Evolutionary conservation across 768 basidiomycete species (phyloP), one percentile per base, ranked within the genome.

Genomic region (Goffeauzyma gilvescens): DNA sequence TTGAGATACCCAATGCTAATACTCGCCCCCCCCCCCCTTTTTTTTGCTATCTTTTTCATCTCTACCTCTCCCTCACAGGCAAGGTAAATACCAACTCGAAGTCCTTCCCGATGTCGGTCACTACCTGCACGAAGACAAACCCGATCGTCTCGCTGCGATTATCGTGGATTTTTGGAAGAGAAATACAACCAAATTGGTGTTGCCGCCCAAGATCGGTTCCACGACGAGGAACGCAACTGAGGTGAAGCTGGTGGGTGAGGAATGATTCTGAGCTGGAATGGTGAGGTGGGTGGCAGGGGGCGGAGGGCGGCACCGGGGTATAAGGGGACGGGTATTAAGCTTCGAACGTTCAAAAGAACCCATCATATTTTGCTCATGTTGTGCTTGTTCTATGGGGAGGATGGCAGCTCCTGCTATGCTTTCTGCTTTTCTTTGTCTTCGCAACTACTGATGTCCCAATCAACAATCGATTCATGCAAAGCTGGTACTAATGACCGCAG

Each of bases 41-140:
- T 21, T 18, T 23, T 21, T 21, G 5, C 30, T 45, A 4, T 15
- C 34, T 22, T 15, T 27, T 22, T 17, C 1, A 14, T 38, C 7
- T 21, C n/a, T 12, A n/a, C n/a, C 36, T 26, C 2, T 2, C 22
- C 24, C 6, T 32, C 21, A 10, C 37, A 63, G 62, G 62, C 62
- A 59, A 60, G 73, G 75, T 24, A 95, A 93, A 61, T 98, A 95
- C 64, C 90, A 95, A 65, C 71, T 95, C 60, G 78, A 73, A 18
- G 85, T 98, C 27, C 72, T 90, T 46, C 73, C 75, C 7, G 75
- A 77, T 25, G 83, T 84, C 1, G 90, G 93, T 0, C 93, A 98
- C 57, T 81, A 93, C 68, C 59, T 98, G 18, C 90, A 96, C 34
- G 90, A 95, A 71, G 90, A 98, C 56, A 76, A 89, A 55, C 90